Evolutionary conservation across 2,329 filamentous ascomycete species (phyloP), one percentile per base, ranked within the genome.

Genomic region (Diaporthe citrichinensis): DNA sequence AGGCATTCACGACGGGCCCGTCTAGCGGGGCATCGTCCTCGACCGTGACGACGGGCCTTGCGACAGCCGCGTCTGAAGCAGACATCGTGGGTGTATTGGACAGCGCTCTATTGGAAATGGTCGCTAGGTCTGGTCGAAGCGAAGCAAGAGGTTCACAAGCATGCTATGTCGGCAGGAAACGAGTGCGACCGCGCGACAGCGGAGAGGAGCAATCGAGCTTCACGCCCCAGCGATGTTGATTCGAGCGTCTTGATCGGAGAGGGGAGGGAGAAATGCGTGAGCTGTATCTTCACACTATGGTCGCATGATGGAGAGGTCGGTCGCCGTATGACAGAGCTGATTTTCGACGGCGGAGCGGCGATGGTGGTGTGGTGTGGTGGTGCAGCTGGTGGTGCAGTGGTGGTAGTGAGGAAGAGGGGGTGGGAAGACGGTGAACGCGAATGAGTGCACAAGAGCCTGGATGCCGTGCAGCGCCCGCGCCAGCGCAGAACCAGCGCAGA

Each of bases 1-100:
- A 90, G 87, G 17, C 73, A 28, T 73, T 71, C 36, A 73, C 49
- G n/a, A 39, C 36, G 49, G 73, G 49, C 55, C 74, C 59, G 34
- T 75, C 65, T 28, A 36, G 65, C 23, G 75, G 75, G 46, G 65
- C 69, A 55, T 75, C 75, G 23, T 68, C 68, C 41, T 75, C 53
- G 31, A 59, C 62, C 15, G 62, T 55, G 41, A 44, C 34, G 39
- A 71, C 49, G 20, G 55, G 75, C n/a, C 44, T 44, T 51, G 69
- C 75, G 69, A 44, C 53, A 31, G 73, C 28, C 20, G 69, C 71
- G 44, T 73, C 75, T 49, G 73, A 53, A 41, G 61, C 44, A 55
- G 75, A 71, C 75, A 76, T 76, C 0, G 6, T 71, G 69, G n/a
- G 15, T 41, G 34, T 17, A 20, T 31, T 53, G 46, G 49, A 15